phyloP scores from a whole-genome alignment of 495 filamentous ascomycete genomes.

The Friedmanniomyces endolithicus region DNA sequence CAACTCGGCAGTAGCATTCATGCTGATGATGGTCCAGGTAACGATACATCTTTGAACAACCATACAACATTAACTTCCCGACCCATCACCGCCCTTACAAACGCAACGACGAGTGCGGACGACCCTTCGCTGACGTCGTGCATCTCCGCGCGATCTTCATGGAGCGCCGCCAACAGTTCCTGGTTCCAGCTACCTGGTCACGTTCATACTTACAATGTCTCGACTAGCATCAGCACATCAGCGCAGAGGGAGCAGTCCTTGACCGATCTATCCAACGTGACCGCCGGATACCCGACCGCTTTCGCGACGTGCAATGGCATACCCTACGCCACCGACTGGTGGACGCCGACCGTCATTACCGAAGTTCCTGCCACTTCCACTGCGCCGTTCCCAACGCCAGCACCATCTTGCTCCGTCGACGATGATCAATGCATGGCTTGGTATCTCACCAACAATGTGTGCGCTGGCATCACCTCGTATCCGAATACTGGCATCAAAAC shows the following conservation, averaged over 20 bases:
- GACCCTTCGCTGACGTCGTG: neutral
- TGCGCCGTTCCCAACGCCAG: neutral
- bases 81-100: no score
- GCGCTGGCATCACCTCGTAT: neutral
- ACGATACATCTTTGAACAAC: no score
- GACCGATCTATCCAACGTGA: no score
- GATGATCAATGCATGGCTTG: neutral
- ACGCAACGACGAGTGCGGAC: no score
- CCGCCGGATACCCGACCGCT: neutral
- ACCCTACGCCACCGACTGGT: neutral
- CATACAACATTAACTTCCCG: no score
- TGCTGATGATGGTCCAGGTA: no score
- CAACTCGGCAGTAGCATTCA: no score
- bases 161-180: neutral
- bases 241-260: neutral
- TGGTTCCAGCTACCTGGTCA: neutral
- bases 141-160: neutral
- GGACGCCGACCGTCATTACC: neutral
- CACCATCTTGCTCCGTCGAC: neutral
- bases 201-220: neutral
- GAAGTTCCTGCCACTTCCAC: neutral
- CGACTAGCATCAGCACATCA: neutral
- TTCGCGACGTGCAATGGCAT: neutral
- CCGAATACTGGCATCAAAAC: neutral
- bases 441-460: neutral